Conservation (phyloP, 2,329 filamentous ascomycete genomes). For the Cadophora luteo-olivacea region DNA sequence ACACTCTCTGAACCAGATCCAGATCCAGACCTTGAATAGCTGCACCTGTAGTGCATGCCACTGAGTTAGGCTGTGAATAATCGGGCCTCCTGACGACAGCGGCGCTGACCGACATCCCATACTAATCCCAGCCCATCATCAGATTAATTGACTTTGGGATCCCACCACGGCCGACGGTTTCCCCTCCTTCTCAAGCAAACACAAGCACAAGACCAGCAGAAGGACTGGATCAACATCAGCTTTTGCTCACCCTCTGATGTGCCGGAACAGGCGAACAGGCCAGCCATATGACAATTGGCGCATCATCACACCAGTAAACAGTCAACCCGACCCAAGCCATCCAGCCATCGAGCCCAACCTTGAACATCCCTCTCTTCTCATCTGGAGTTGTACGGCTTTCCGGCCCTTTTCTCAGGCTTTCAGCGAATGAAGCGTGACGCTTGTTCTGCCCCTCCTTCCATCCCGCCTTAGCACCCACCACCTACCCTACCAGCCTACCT, state of each 20-base stretch:
- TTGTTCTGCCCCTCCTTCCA: slow-evolving; percentile 25
- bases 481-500: no score
- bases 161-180: slow-evolving; percentile 14
- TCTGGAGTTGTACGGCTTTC: slow-evolving; percentile 30
- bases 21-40: slow-evolving; percentile 9
- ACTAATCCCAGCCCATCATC: slow-evolving; percentile 1
- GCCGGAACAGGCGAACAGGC: not conserved
- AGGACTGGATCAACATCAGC: not conserved
- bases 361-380: not conserved
- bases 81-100: slow-evolving; percentile 26
- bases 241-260: not conserved
- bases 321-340: no score
- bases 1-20: slow-evolving; percentile 2
- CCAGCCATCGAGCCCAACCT: not conserved
- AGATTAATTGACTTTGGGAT: slow-evolving; percentile 15
- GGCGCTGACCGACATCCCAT: slow-evolving; percentile 17
- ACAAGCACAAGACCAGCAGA: no score
- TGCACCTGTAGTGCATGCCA: slow-evolving; percentile 9
- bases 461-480: slow-evolving; percentile 13
- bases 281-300: slow-evolving; percentile 8
- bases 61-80: slow-evolving; percentile 3
- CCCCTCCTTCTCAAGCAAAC: slow-evolving; percentile 11
- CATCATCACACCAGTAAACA: slow-evolving; percentile 1
- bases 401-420: slow-evolving; percentile 25
- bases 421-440: slow-evolving; percentile 17